Percentiles rank a stretch among this genome's conserved stretches.
These are phyloP conservation scores for Fusarium sp. DNA, from an alignment of 2,329 filamentous ascomycete species.

Conservation along the genomic window DNA sequence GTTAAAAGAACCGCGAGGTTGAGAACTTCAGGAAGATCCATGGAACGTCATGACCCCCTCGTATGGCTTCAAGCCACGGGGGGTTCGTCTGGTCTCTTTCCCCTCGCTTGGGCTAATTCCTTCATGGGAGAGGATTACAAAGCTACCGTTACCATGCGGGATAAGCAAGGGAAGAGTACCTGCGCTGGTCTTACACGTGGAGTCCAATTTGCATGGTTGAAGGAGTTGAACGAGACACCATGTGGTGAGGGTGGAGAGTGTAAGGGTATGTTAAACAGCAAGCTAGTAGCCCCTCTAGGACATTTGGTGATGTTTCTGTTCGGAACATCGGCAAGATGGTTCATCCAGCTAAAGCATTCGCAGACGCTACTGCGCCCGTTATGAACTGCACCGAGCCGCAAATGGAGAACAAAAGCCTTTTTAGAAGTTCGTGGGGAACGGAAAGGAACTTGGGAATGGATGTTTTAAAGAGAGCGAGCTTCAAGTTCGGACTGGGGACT, in stretches of 20 bases:
- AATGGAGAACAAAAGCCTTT: neutral
- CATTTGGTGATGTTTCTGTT: neutral
- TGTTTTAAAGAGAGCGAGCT: neutral
- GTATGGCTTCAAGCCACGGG: neutral
- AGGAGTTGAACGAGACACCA: neutral
- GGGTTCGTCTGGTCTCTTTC: neutral
- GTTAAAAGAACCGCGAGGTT: neutral
- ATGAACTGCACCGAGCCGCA: constrained; percentile 5
- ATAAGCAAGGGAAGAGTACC: neutral
- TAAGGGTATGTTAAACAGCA: neutral
- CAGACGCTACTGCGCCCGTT: constrained; percentile 8
- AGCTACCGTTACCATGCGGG: neutral
- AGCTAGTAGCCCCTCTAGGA: neutral
- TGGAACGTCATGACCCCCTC: neutral
- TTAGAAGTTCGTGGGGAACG: neutral
- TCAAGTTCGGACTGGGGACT: neutral
- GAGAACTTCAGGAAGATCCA: neutral
- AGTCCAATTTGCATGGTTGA: neutral
- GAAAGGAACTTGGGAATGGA: neutral
- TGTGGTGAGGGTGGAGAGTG: neutral
- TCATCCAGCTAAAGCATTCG: neutral
- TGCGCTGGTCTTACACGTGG: constrained; percentile 1
- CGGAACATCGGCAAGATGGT: neutral
- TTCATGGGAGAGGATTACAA: neutral
- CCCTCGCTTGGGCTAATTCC: neutral